Percentiles rank a stretch among this genome's conserved stretches.
phyloP scores from a whole-genome alignment of 805 yeast species.

The Saturnispora sekii region DNA sequence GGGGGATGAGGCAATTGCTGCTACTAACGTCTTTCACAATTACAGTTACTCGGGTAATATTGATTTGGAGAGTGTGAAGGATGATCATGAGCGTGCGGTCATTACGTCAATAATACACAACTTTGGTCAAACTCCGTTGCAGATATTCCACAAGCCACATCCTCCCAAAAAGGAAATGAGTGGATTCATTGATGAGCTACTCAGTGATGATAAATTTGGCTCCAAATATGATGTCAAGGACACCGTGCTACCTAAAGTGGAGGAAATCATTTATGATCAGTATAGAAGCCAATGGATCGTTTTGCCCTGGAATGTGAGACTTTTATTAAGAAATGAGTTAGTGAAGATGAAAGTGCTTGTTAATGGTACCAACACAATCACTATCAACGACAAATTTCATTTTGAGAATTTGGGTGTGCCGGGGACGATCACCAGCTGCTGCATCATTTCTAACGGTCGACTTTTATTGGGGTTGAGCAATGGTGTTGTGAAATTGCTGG shows the following conservation, averaged over 20 bases:
- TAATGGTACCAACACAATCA: conserved; percentile 13
- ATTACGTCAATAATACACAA: conserved; percentile 80
- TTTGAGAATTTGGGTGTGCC: conserved; percentile 34
- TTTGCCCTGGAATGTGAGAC: conserved; percentile 16
- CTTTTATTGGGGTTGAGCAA: conserved; percentile 44
- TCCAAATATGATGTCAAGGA: not conserved
- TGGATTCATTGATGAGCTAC: not conserved
- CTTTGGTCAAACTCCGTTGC: conserved; percentile 84
- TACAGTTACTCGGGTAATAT: conserved; percentile 80
- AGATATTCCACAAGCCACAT: conserved; percentile 62
- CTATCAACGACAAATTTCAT: conserved; percentile 30
- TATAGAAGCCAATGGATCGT: conserved; percentile 43
- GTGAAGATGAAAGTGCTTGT: conserved; percentile 9
- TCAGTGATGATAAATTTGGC: conserved; percentile 11
- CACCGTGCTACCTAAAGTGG: not conserved
- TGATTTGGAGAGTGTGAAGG: conserved; percentile 62
- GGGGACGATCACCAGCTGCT: conserved; percentile 29
- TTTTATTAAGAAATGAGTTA: conserved; percentile 3
- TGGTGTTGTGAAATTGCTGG: conserved; percentile 45
- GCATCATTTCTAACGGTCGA: conserved; percentile 31
- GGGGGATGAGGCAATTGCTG: conserved; percentile 56
- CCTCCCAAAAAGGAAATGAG: conserved; percentile 36
- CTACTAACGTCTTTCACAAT: conserved; percentile 74
- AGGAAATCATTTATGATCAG: conserved; percentile 23
- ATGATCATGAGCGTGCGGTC: conserved; percentile 65